Evolutionary conservation across 768 basidiomycete genomes (phyloP).

Genomic region (Pleurotus ostreatus): DNA sequence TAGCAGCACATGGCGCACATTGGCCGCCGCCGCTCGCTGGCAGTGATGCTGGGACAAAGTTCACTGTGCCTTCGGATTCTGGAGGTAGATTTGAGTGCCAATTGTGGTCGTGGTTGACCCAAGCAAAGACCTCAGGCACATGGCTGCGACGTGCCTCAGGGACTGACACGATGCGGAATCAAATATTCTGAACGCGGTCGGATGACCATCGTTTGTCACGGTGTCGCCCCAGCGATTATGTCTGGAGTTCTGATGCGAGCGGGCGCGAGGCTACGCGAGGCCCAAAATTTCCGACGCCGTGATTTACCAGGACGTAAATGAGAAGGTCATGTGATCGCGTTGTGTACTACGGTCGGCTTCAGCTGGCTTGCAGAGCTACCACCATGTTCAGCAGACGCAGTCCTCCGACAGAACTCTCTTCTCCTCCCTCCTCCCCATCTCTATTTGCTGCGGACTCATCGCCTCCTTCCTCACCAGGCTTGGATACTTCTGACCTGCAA

Average conservation of each 20-base stretch:
- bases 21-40: not conserved
- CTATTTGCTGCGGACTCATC: constrained; percentile 23
- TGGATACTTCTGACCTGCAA: constrained; percentile 12
- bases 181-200: no score
- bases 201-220: no score
- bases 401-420: constrained; percentile 22
- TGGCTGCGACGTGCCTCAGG: not conserved
- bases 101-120: not conserved
- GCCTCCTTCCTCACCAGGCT: constrained; percentile 26
- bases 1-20: not conserved
- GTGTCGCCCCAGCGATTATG: no score
- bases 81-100: not conserved
- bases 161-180: no score
- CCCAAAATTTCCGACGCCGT: no score
- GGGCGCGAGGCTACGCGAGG: no score
- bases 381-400: constrained; percentile 1
- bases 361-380: not conserved
- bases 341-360: not conserved
- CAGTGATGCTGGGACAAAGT: not conserved
- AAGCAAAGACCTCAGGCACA: not conserved
- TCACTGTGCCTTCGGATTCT: not conserved
- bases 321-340: constrained; percentile 8
- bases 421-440: constrained; percentile 48
- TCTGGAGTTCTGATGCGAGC: no score
- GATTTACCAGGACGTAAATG: not conserved